Evolutionary conservation across 1,284 basidiomycete species (phyloP).

Genomic region (Malassezia psittaci): DNA sequence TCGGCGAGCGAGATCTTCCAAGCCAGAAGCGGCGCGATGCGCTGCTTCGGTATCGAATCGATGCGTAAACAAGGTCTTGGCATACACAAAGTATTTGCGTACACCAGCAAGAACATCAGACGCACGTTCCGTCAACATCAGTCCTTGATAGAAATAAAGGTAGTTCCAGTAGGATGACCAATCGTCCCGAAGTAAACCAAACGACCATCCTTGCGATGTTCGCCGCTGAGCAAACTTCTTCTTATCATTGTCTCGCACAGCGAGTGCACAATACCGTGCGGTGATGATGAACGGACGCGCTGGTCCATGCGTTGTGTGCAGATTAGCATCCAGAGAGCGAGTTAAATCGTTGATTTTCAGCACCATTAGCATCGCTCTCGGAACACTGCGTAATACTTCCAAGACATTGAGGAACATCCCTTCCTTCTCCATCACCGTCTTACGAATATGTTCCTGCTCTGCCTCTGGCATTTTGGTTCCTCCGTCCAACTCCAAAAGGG

Average conservation of each 20-base stretch:
- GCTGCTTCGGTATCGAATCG: conserved; percentile 11
- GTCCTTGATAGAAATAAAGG: conserved; percentile 39
- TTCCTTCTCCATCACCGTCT: conserved; percentile 46
- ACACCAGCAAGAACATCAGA: conserved; percentile 23
- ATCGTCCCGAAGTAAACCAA: conserved; percentile 54
- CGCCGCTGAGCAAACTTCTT: conserved; percentile 48
- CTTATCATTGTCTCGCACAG: conserved; percentile 71
- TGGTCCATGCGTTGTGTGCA: conserved; percentile 54
- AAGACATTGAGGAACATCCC: conserved; percentile 41
- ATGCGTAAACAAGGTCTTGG: conserved; percentile 1
- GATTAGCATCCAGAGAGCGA: conserved; percentile 54
- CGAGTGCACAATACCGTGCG: conserved; percentile 74
- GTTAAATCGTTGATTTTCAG: conserved; percentile 47
- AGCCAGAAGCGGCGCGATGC: conserved; percentile 11
- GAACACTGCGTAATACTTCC: conserved; percentile 38
- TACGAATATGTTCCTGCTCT: conserved; percentile 46
- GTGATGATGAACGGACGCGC: conserved; percentile 65
- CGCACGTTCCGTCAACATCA: conserved; percentile 34
- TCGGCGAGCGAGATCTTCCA: conserved; percentile 7
- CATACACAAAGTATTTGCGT: conserved; percentile 4
- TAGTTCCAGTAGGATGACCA: conserved; percentile 48
- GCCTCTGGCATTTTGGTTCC: conserved; percentile 30
- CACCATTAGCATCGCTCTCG: conserved; percentile 46
- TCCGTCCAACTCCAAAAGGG: conserved; percentile 36
- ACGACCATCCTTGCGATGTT: conserved; percentile 24